Percentiles rank a stretch among this genome's conserved stretches.
phyloP scores from a whole-genome alignment of 805 yeast species.

The Hyphopichia homilentoma region DNA sequence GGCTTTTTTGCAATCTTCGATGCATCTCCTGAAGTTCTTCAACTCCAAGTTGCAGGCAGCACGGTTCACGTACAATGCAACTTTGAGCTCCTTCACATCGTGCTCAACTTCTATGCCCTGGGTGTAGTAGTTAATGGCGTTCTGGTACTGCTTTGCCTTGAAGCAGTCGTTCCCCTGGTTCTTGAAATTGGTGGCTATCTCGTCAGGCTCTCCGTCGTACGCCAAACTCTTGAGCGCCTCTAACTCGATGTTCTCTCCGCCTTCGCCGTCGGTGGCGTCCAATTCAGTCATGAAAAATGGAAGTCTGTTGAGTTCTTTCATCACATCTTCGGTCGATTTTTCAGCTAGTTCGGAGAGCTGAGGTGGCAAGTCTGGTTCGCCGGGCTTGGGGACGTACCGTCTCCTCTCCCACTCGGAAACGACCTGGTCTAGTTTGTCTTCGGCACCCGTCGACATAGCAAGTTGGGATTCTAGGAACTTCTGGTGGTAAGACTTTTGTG shows the following conservation, averaged over 20 bases:
- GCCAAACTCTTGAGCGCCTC: constrained; percentile 92
- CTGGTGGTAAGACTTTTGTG: too few species aligned
- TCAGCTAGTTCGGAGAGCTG: constrained; percentile 63
- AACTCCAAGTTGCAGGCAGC: constrained; percentile 91
- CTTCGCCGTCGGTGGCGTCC: constrained; percentile 72
- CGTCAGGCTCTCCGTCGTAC: constrained; percentile 94
- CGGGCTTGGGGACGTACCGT: constrained; percentile 41
- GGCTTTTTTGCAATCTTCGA: constrained; percentile 79
- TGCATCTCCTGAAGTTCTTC: constrained; percentile 78
- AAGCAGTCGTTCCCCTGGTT: constrained; percentile 90
- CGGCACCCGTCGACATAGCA: too few species aligned
- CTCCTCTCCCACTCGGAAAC: constrained; percentile 41
- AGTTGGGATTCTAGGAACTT: too few species aligned
- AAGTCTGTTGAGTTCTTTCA: constrained; percentile 71
- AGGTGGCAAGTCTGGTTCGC: constrained; percentile 78
- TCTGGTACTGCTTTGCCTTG: constrained; percentile 63
- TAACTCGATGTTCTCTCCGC: constrained; percentile 67
- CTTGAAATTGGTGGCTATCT: constrained; percentile 83
- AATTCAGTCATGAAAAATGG: constrained; percentile 94
- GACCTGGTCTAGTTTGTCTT: constrained; percentile 12
- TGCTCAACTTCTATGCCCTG: constrained; percentile 75
- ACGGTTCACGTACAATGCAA: constrained; percentile 70
- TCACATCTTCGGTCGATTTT: constrained; percentile 71
- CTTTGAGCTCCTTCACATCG: constrained; percentile 49
- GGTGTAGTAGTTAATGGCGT: constrained; percentile 75